Conservation (phyloP, 768 basidiomycete species). For the Podaxis sp. region DNA sequence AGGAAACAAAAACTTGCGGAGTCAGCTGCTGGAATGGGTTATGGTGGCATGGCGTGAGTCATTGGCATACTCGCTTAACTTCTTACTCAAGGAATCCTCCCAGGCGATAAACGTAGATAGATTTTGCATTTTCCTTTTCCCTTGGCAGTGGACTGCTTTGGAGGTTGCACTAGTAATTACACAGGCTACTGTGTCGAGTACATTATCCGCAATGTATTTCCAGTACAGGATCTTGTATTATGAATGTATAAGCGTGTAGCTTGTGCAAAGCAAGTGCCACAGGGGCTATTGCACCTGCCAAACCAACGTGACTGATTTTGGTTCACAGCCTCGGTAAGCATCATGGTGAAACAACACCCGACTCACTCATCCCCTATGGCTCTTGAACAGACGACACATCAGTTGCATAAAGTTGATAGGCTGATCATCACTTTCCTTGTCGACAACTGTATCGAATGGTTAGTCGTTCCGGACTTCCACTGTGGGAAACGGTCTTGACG, state of each 20-base stretch:
- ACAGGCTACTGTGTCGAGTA: constrained; percentile 4
- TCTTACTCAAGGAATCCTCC: background rate
- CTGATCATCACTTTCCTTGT: constrained; percentile 65
- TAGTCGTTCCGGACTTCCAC: background rate
- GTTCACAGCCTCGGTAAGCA: background rate
- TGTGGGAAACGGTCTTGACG: background rate
- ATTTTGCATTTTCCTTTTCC: background rate
- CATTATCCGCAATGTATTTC: constrained; percentile 13
- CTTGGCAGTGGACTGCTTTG: constrained; percentile 7
- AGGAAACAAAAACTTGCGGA: constrained; percentile 73
- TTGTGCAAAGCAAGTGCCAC: background rate
- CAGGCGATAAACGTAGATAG: constrained; percentile 10
- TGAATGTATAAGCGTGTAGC: background rate
- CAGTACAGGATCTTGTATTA: constrained; percentile 7
- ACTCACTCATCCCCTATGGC: background rate
- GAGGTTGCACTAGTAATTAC: background rate
- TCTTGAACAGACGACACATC: constrained; percentile 11
- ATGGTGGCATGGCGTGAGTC: constrained; percentile 40
- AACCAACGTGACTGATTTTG: background rate
- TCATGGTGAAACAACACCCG: background rate
- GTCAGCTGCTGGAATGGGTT: constrained; percentile 55
- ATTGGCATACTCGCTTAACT: background rate
- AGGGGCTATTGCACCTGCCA: background rate
- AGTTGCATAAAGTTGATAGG: constrained; percentile 32
- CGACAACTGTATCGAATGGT: constrained; percentile 82